Conservation (phyloP, 768 basidiomycete species). For the Boletus bicolor region DNA sequence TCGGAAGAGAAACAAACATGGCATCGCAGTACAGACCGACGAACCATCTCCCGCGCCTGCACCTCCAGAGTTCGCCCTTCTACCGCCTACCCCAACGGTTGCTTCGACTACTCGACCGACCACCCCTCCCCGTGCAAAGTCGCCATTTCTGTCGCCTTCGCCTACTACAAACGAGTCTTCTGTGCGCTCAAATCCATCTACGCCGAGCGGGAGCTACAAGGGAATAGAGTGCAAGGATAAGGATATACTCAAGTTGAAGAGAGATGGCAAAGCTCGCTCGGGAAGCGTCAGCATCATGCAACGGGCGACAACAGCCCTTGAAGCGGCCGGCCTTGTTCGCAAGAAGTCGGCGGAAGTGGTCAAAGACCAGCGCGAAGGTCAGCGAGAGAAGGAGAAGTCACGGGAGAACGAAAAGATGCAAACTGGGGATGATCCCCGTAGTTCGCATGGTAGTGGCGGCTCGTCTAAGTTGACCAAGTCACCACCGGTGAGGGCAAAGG, state of each 20-base stretch:
- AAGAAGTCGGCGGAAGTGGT: slow-evolving; percentile 81
- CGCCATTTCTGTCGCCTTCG: slow-evolving; percentile 58
- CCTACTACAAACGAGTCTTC: slow-evolving; percentile 49
- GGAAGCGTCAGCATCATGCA: slow-evolving; percentile 97
- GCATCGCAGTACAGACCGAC: slow-evolving; percentile 45
- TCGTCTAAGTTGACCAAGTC: slow-evolving; percentile 64
- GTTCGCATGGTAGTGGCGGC: slow-evolving; percentile 60
- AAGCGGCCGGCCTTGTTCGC: slow-evolving; percentile 78
- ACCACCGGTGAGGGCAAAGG: slow-evolving; percentile 56
- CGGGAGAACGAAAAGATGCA: slow-evolving; percentile 41
- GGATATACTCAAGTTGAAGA: slow-evolving; percentile 46
- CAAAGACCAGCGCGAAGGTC: slow-evolving; percentile 54
- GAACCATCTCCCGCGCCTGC: slow-evolving; percentile 36
- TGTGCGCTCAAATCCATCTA: slow-evolving; percentile 61
- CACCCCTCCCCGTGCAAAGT: slow-evolving; percentile 50
- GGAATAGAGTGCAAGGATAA: slow-evolving; percentile 48
- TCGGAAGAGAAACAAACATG: slow-evolving; percentile 24
- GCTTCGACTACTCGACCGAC: slow-evolving; percentile 36
- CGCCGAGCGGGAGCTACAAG: slow-evolving; percentile 62
- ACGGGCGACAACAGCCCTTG: slow-evolving; percentile 86
- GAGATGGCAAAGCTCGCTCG: slow-evolving; percentile 61
- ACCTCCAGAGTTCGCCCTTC: slow-evolving; percentile 62
- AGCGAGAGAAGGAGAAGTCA: slow-evolving; percentile 40
- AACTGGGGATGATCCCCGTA: slow-evolving; percentile 56
- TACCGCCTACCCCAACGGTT: slow-evolving; percentile 74